These are phyloP conservation scores for Spergularia azorica DNA, from an alignment of 179 eudicot species.

Conservation along the genomic window DNA sequence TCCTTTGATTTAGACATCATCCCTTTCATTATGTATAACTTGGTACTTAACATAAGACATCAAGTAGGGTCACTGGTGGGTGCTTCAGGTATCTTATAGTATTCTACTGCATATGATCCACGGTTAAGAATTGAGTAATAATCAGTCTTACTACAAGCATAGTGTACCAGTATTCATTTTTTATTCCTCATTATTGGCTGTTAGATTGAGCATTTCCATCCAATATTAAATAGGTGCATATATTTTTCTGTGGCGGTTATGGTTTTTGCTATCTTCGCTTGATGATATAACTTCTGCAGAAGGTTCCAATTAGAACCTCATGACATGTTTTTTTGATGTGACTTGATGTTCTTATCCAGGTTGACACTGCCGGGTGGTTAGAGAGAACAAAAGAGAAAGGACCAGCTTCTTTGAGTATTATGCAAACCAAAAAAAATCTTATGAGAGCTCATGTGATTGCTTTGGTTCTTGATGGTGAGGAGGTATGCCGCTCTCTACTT, in stretches of 20 bases:
- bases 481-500: conserved; percentile 44
- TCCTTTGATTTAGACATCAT: too few relatives aligned
- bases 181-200: too few relatives aligned
- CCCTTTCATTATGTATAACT: too few relatives aligned
- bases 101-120: too few relatives aligned
- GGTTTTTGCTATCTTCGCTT: not conserved
- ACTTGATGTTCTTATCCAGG: conserved; percentile 44
- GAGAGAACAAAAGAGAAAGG: conserved; percentile 92
- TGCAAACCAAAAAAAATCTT: conserved; percentile 95
- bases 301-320: conserved; percentile 5
- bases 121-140: too few relatives aligned
- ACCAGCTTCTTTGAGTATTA: conserved; percentile 81
- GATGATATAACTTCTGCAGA: not conserved
- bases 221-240: not conserved
- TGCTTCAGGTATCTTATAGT: too few relatives aligned
- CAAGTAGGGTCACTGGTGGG: too few relatives aligned
- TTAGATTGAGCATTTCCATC: not conserved
- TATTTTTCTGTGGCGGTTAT: not conserved
- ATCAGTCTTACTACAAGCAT: too few relatives aligned
- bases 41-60: too few relatives aligned
- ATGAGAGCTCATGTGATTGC: conserved; percentile 97
- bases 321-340: not conserved
- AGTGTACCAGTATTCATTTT: too few relatives aligned
- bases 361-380: conserved; percentile 99
- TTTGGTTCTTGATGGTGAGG: conserved; percentile 93